A percentile compares a stretch with the other conserved stretches of the same genome.
Evolutionary conservation across 192 early-diverging fungal species (phyloP).

Genomic region (Gonapodya sp.): DNA sequence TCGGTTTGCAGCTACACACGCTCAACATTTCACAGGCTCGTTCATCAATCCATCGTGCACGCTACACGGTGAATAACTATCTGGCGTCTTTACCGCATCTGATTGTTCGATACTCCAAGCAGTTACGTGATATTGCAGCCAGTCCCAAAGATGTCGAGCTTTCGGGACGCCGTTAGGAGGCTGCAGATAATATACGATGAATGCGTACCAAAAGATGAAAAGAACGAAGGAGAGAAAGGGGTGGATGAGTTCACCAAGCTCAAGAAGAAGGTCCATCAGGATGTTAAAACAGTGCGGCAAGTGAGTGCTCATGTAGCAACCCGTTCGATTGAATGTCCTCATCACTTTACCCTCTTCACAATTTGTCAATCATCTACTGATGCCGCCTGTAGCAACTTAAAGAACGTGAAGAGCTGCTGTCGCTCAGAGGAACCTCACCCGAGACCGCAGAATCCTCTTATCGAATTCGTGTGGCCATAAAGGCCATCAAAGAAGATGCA

Average conservation of each 20-base stretch:
- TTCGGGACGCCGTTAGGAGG: constrained; percentile 48
- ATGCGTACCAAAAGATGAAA: constrained; percentile 41
- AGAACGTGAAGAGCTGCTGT: constrained; percentile 37
- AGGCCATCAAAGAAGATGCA: constrained; percentile 32
- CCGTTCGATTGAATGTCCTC: background rate
- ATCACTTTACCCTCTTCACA: no score
- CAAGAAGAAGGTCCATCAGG: constrained; percentile 39
- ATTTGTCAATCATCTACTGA: background rate
- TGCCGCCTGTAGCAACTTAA: constrained; percentile 23
- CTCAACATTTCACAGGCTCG: no score
- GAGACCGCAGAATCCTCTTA: constrained; percentile 52
- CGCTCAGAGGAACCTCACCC: constrained; percentile 33
- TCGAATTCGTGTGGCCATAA: constrained; percentile 40
- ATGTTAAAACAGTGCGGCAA: constrained; percentile 34
- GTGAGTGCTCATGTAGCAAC: constrained; percentile 6
- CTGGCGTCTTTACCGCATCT: no score
- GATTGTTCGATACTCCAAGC: no score
- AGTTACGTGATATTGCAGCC: no score
- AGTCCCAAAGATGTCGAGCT: constrained; percentile 22
- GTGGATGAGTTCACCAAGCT: constrained; percentile 46
- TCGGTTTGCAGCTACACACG: no score
- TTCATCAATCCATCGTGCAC: no score
- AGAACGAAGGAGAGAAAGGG: constrained; percentile 23
- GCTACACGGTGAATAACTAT: no score
- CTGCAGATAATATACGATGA: constrained; percentile 47